Percentiles rank a stretch among this genome's conserved stretches.
Evolutionary conservation across 1,139 yeast genomes (phyloP).

Genomic region (Pneumocystis carinii): DNA sequence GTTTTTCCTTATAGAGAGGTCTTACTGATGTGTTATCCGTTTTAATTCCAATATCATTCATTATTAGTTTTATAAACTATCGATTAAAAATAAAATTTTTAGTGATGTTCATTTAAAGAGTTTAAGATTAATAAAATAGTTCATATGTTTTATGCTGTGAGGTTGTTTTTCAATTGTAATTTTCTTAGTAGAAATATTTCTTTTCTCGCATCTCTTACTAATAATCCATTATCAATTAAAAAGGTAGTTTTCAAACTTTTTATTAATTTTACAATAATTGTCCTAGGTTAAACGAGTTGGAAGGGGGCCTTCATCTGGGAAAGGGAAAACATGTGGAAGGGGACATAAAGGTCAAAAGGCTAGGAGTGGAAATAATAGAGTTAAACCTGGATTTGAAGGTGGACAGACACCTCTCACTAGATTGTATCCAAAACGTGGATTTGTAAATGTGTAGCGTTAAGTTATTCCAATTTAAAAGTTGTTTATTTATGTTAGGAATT

Average conservation of each 20-base stretch:
- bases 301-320: slow-evolving; percentile 91
- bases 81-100: background rate
- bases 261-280: background rate
- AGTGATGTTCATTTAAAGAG: background rate
- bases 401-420: slow-evolving; percentile 93
- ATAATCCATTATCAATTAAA: slow-evolving; percentile 23
- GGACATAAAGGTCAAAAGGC: slow-evolving; percentile 99
- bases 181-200: slow-evolving; percentile 2
- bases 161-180: background rate
- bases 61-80: background rate
- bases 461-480: background rate
- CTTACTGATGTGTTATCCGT: background rate
- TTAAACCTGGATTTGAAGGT: slow-evolving; percentile 93
- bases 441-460: slow-evolving; percentile 38
- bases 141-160: background rate
- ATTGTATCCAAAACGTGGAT: slow-evolving; percentile 82
- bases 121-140: background rate
- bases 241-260: slow-evolving; percentile 18
- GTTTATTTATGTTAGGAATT: slow-evolving; percentile 15
- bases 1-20: background rate
- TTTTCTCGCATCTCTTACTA: slow-evolving; percentile 10
- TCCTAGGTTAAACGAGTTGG: slow-evolving; percentile 52
- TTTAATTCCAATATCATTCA: background rate
- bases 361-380: slow-evolving; percentile 43
- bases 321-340: slow-evolving; percentile 84